phyloP scores from a whole-genome alignment of 768 basidiomycete genomes.

The Lepiota venenata region DNA sequence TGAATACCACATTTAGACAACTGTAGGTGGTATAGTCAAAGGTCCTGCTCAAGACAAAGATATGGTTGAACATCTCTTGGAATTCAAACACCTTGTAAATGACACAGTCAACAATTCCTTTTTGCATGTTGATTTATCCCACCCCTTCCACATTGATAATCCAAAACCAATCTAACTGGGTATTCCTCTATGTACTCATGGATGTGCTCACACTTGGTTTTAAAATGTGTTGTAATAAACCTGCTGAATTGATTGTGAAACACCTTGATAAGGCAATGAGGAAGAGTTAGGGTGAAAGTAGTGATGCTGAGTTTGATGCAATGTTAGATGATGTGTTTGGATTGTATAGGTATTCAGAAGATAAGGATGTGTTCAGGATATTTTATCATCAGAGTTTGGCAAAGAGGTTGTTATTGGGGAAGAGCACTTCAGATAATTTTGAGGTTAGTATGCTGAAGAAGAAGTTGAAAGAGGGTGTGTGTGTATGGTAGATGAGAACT shows the following conservation, averaged over 20 bases:
- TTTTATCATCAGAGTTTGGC: slow-evolving; percentile 89
- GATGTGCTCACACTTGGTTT: slow-evolving; percentile 77
- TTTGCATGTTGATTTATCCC: slow-evolving; percentile 17
- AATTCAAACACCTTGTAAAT: slow-evolving; percentile 61
- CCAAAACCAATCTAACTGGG: slow-evolving; percentile 39
- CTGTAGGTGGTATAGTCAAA: slow-evolving; percentile 64
- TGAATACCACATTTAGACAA: slow-evolving; percentile 32
- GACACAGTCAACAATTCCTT: slow-evolving; percentile 49
- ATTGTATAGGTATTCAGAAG: slow-evolving; percentile 84
- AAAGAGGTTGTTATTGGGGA: slow-evolving; percentile 79
- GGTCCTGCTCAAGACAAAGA: slow-evolving; percentile 61
- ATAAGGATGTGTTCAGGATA: slow-evolving; percentile 91
- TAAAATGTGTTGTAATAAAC: slow-evolving; percentile 72
- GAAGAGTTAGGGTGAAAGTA: slow-evolving; percentile 70
- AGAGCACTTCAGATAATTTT: slow-evolving; percentile 83
- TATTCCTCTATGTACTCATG: slow-evolving; percentile 62
- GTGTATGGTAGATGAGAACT: too few species aligned
- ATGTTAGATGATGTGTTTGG: slow-evolving; percentile 64
- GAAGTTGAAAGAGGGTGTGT: slow-evolving; percentile 76
- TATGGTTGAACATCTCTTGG: slow-evolving; percentile 76
- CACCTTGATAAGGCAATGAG: slow-evolving; percentile 87
- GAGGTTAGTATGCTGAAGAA: slow-evolving; percentile 81
- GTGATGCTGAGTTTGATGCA: slow-evolving; percentile 59
- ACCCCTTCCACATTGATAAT: slow-evolving; percentile 17
- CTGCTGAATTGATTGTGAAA: slow-evolving; percentile 92